These are phyloP conservation scores for Kwoniella pini DNA, from an alignment of 768 basidiomycete species.

Conservation along the genomic window DNA sequence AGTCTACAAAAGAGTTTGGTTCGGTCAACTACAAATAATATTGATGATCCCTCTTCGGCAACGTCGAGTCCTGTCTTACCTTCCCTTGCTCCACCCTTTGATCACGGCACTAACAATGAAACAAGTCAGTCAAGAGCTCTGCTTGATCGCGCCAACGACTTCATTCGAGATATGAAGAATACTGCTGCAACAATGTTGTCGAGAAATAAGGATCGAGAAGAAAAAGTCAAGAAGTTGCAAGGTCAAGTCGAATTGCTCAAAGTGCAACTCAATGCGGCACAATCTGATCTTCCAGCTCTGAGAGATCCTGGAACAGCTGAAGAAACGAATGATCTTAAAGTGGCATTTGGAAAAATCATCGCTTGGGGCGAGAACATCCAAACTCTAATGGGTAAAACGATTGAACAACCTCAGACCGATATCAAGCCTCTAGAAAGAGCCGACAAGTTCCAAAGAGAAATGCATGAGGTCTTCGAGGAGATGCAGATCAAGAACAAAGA, in stretches of 20 bases:
- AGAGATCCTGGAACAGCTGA: no score
- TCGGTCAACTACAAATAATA: not conserved
- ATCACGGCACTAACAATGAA: not conserved
- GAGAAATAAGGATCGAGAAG: not conserved
- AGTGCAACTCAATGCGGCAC: not conserved
- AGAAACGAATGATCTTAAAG: not conserved
- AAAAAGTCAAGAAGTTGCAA: constrained; percentile 3
- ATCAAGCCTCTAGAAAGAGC: constrained; percentile 1
- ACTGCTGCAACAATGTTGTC: not conserved
- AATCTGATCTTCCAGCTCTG: not conserved
- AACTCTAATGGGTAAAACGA: not conserved
- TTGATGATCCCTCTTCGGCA: not conserved
- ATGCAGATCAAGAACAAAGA: not conserved
- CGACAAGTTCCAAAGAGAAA: not conserved
- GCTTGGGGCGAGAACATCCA: constrained; percentile 4
- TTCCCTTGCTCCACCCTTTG: no score
- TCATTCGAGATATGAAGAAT: not conserved
- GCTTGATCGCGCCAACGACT: not conserved
- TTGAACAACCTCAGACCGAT: not conserved
- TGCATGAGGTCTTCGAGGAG: not conserved
- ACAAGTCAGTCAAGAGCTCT: not conserved
- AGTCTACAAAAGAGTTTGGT: not conserved
- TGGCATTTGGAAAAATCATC: constrained; percentile 61
- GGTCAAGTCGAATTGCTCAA: constrained; percentile 2
- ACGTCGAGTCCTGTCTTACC: not conserved